phyloP scores from a whole-genome alignment of 1,284 basidiomycete genomes.

The Rhizoctonia solani region DNA sequence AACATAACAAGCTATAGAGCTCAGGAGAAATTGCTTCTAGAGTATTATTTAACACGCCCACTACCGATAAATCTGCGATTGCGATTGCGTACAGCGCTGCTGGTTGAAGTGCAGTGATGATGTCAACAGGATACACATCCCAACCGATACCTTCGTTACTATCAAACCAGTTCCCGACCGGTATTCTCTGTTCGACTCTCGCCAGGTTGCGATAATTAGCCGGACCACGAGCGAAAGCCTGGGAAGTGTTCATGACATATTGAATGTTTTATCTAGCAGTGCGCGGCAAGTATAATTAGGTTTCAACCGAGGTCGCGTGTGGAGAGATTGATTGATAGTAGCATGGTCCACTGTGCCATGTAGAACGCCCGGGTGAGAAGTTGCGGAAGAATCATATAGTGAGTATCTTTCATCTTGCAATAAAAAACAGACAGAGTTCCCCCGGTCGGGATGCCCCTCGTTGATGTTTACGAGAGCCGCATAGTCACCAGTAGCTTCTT shows the following conservation, averaged over 20 bases:
- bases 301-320: slow-evolving; percentile 35
- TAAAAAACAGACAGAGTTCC: slow-evolving; percentile 50
- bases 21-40: slow-evolving; percentile 45
- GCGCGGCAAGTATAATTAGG: slow-evolving; percentile 45
- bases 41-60: slow-evolving; percentile 46
- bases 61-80: slow-evolving; percentile 45
- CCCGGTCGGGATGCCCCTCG: slow-evolving; percentile 48
- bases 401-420: slow-evolving; percentile 44
- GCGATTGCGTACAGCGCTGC: slow-evolving; percentile 54
- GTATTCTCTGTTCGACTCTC: slow-evolving; percentile 46
- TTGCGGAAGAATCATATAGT: not conserved
- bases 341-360: slow-evolving; percentile 43
- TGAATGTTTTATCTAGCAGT: slow-evolving; percentile 47
- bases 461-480: slow-evolving; percentile 47
- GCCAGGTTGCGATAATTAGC: slow-evolving; percentile 43
- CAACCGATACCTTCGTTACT: slow-evolving; percentile 54
- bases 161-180: too few relatives aligned
- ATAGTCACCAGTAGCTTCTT: slow-evolving; percentile 49
- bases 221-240: slow-evolving; percentile 47
- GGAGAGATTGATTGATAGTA: slow-evolving; percentile 44
- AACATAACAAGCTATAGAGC: too few relatives aligned
- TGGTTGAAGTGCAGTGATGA: slow-evolving; percentile 55
- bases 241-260: slow-evolving; percentile 44
- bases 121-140: slow-evolving; percentile 55
- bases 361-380: slow-evolving; percentile 3